Evolutionary conservation across 176 grass and related monocot species (phyloP), one percentile per base, ranked within the genome.

Genomic region (Musa itinerans): DNA sequence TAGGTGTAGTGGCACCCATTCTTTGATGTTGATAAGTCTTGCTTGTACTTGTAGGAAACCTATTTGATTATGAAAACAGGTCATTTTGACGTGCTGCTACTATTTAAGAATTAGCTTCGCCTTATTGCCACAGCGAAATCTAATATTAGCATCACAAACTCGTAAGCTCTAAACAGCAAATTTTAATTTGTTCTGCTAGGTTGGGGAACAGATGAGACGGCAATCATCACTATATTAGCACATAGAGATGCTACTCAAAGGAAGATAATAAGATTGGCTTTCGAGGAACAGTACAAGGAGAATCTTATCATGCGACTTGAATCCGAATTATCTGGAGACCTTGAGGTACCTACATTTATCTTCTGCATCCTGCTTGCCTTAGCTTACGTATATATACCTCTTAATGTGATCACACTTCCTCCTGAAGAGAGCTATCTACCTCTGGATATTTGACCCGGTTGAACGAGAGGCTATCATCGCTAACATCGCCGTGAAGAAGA

Each of bases 181-280:
- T 65, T 65, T 10, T 26, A 12, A 10, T 26, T 26, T 12, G 9
- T 12, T 26, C 22, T 15, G 16, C 1, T 65, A 96, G 92, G 92
- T 70, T 96, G 92, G 89, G 92, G 92, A 12, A 90, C 92, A 11
- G 89, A 96, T 65, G 92, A 96, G 76, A 80, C 84, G 87, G 78
- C 85, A 9, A 77, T 92, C 0, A 96, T 92, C 74, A 58, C 63
- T 20, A 79, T 92, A 27, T 73, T 96, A 66, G 83, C 92, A 17
- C 92, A 92, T 57, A 83, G 92, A 53, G 74, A 96, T 71, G 83
- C 85, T 0, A 56, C 52, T 10, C 92, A 96, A 65, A 90, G 92
- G 79, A 86, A 87, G 53, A 81, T 86, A 74, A 96, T 96, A 72
- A 77, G 51, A 54, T 11, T 76, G 79, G 81, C 67, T 0, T 96